Percentiles rank a stretch among this genome's conserved stretches.
phyloP scores from a whole-genome alignment of 805 yeast genomes.

The Lachancea nothofagi region DNA sequence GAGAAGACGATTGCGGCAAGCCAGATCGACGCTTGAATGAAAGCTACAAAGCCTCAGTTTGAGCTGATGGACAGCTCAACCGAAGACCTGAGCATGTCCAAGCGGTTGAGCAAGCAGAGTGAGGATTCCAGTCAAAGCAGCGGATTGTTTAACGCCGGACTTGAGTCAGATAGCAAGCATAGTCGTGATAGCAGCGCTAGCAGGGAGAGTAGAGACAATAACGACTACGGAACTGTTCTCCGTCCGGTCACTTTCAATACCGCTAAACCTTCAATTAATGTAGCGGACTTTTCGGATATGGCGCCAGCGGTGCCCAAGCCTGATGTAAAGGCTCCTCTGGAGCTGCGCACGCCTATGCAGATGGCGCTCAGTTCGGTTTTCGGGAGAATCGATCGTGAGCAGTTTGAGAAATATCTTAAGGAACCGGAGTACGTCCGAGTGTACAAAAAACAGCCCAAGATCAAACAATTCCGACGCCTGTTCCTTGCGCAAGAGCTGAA shows the following conservation, averaged over 20 bases:
- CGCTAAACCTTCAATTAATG: conserved; percentile 1
- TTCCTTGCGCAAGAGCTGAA: conserved; percentile 63
- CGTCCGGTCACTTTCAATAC: conserved; percentile 24
- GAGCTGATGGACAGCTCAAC: conserved; percentile 5
- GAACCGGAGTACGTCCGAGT: conserved; percentile 54
- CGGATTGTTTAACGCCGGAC: not conserved
- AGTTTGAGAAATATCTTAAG: conserved; percentile 38
- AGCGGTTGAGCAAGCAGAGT: conserved; percentile 4
- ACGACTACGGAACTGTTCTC: conserved; percentile 24
- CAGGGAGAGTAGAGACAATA: too few species aligned
- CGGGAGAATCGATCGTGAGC: conserved; percentile 33
- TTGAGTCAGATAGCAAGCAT: conserved; percentile 1
- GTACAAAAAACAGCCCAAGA: conserved; percentile 41
- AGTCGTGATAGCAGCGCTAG: not conserved
- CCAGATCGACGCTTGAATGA: conserved; percentile 2
- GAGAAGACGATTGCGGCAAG: too few species aligned
- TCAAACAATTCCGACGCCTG: conserved; percentile 45
- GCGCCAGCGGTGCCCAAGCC: not conserved
- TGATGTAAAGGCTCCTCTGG: not conserved
- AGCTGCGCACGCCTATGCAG: not conserved
- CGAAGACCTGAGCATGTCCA: conserved; percentile 6
- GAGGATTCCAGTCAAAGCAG: conserved; percentile 7
- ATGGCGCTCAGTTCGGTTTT: conserved; percentile 6
- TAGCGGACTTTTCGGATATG: not conserved
- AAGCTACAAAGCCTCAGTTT: conserved; percentile 2